Conservation (phyloP, 169 alveolate species). For the Plasmodium adleri region DNA sequence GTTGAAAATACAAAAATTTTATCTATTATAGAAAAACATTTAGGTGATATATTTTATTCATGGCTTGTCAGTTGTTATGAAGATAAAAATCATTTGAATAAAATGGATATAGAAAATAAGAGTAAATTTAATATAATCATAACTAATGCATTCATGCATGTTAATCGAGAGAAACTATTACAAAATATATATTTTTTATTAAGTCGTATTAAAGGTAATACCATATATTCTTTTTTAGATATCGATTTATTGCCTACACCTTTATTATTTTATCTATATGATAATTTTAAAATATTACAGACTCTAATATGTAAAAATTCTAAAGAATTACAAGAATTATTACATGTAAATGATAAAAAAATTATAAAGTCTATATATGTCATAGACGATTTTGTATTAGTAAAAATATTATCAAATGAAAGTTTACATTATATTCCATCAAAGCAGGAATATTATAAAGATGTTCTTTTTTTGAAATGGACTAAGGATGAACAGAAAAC, state of each 20-base stretch:
- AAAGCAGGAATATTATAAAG: slow-evolving; percentile 44
- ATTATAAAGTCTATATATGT: slow-evolving; percentile 51
- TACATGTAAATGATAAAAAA: slow-evolving; percentile 21
- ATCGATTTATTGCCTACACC: slow-evolving; percentile 48
- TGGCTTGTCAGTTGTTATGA: slow-evolving; percentile 76
- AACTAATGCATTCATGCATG: slow-evolving; percentile 67
- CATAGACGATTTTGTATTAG: slow-evolving; percentile 54
- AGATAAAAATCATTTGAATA: slow-evolving; percentile 52
- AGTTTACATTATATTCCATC: slow-evolving; percentile 48
- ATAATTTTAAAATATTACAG: slow-evolving; percentile 49
- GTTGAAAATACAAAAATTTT: slow-evolving; percentile 23
- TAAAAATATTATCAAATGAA: slow-evolving; percentile 39
- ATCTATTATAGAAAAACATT: slow-evolving; percentile 63
- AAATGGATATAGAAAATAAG: slow-evolving; percentile 18
- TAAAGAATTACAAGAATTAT: slow-evolving; percentile 42
- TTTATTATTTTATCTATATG: slow-evolving; percentile 57
- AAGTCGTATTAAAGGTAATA: slow-evolving; percentile 37
- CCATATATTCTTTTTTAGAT: slow-evolving; percentile 57
- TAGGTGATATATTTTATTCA: slow-evolving; percentile 58
- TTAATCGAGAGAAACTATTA: slow-evolving; percentile 24
- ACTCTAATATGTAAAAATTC: slow-evolving; percentile 64
- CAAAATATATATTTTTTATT: slow-evolving; percentile 30
- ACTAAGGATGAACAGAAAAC: not conserved
- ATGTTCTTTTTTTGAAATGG: slow-evolving; percentile 12
- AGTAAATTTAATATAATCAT: slow-evolving; percentile 36